Evolutionary conservation across 345 rosid genomes (phyloP), one percentile per base, ranked within the genome.

Genomic region (Carallia pectinifolia): DNA sequence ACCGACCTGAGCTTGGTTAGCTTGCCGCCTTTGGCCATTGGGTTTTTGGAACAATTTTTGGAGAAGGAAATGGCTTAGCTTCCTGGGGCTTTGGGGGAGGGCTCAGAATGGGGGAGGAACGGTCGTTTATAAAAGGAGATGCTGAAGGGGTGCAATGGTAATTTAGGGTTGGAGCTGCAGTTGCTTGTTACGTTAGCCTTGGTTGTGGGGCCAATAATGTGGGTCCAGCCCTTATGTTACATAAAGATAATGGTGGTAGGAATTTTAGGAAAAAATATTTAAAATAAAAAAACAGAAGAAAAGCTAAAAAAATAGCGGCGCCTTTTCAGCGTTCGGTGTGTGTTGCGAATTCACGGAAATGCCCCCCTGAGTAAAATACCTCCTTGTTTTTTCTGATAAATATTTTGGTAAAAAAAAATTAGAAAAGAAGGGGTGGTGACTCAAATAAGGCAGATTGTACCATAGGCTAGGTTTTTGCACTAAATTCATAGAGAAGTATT

Each of bases 21-120:
- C 81, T 86, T 93, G 71, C 90, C 84, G 3, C 86, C 90, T 80
- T 78, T 90, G n/a, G 89, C 95, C 98, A 88, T 90, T 74, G 37
- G 1, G 16, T 7, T 34, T 47, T 3, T 33, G 10, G 27, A 19
- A 17, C 44, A 13, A 38, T 30, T 9, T 38, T 18, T 23, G 23
- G 33, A 18, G 53, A 29, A 34, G 4, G 19, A 29, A 55, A 66
- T 2, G 67, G 10, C 19, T 0, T 6, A 17, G 36, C 23, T 23
- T 23, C 23, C 34, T 40, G 6, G 54, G 16, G 56, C 0, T 55
- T 12, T 10, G 5, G 4, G 19, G 58, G 66, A 1, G 19, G 58
- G 66, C n/a, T 12, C 69, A 70, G 86, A 76, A 81, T 31, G 71
- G 65, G 31, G 55, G 58, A 12, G 37, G 81, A 80, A 67, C 76